These are phyloP conservation scores for Balansia obtecta DNA, from an alignment of 2,329 filamentous ascomycete species.

Conservation along the genomic window DNA sequence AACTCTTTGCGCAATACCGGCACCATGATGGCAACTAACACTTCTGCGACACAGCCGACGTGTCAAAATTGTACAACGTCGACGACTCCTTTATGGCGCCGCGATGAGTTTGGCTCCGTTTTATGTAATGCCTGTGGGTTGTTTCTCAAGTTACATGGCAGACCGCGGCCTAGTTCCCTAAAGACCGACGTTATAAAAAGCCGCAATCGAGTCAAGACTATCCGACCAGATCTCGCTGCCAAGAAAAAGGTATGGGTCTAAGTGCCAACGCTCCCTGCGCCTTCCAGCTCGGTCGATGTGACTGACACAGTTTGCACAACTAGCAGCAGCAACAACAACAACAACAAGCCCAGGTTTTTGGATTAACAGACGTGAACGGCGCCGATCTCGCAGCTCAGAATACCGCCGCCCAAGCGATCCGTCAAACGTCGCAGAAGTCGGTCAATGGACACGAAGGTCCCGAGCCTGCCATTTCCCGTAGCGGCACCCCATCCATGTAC, in stretches of 20 bases:
- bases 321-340: constrained; percentile 19
- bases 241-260: constrained; percentile 61
- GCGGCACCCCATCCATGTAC: constrained; percentile 64
- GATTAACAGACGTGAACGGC: constrained; percentile 40
- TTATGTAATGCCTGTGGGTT: constrained; percentile 97
- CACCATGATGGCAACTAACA: constrained; percentile 42
- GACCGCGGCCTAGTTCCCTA: constrained; percentile 83
- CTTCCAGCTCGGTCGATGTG: neutral
- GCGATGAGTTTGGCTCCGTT: constrained; percentile 89
- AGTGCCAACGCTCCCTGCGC: neutral
- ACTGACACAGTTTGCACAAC: neutral
- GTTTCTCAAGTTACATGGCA: constrained; percentile 92
- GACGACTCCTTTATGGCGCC: constrained; percentile 91
- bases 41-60: constrained; percentile 66
- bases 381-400: constrained; percentile 40
- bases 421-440: constrained; percentile 57
- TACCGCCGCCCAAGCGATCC: constrained; percentile 37
- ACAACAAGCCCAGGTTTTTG: constrained; percentile 28
- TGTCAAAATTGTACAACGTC: constrained; percentile 95
- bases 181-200: constrained; percentile 99
- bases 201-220: constrained; percentile 91
- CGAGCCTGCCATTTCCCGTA: constrained; percentile 69
- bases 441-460: constrained; percentile 63
- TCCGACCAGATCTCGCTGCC: constrained; percentile 62
- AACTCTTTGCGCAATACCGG: constrained; percentile 22